A percentile compares a stretch with the other conserved stretches of the same genome.
These are phyloP conservation scores for Hibiscus syriacus DNA, from an alignment of 345 rosid genomes.

Conservation along the genomic window DNA sequence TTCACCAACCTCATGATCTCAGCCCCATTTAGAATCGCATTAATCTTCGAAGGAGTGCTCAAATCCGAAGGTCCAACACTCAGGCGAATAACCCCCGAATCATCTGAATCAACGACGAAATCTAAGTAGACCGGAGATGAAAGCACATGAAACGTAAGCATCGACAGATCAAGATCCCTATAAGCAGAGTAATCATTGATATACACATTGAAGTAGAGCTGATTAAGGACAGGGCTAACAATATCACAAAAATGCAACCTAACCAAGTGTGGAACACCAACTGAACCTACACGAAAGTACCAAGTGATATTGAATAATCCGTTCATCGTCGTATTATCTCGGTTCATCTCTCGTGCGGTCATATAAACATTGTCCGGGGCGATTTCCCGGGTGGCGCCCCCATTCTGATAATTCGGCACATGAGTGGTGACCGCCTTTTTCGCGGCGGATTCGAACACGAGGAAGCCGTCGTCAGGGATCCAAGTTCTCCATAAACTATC, in stretches of 20 bases:
- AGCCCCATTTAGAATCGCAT: too few relatives aligned
- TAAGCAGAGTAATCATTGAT: too few relatives aligned
- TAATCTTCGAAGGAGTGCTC: too few relatives aligned
- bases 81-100: too few relatives aligned
- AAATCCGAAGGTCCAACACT: too few relatives aligned
- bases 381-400: constrained; percentile 60
- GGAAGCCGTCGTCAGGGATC: constrained; percentile 77
- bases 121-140: constrained; percentile 71
- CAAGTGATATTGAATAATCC: constrained; percentile 68
- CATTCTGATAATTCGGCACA: constrained; percentile 59
- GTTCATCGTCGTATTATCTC: constrained; percentile 34
- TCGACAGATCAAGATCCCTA: constrained; percentile 71
- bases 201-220: too few relatives aligned
- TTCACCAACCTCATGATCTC: too few relatives aligned
- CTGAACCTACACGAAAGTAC: constrained; percentile 56
- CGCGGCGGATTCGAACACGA: constrained; percentile 58
- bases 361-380: constrained; percentile 81
- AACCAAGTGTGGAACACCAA: constrained; percentile 50
- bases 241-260: constrained; percentile 95
- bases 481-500: constrained; percentile 93
- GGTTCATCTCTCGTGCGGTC: constrained; percentile 90
- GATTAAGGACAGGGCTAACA: too few relatives aligned
- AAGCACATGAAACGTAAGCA: constrained; percentile 50
- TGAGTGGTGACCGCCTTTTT: constrained; percentile 41
- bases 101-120: too few relatives aligned